Percentiles rank a stretch among this genome's conserved stretches.
phyloP scores from a whole-genome alignment of 495 filamentous ascomycete genomes.

The Paragyromitra xinjiangensis region DNA sequence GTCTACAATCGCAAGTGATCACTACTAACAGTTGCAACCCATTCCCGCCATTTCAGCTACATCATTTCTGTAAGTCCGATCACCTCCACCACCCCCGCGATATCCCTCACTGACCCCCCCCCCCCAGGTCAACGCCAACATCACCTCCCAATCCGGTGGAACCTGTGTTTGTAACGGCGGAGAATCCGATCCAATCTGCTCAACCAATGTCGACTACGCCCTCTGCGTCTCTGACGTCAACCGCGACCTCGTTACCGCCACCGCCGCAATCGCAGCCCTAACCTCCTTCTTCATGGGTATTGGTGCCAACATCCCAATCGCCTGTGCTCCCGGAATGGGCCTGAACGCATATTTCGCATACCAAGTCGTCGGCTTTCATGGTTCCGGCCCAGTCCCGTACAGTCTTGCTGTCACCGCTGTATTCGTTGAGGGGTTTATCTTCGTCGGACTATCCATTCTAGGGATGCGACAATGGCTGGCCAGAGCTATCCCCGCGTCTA shows the following conservation, averaged over 20 bases:
- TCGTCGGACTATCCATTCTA: conserved; percentile 70
- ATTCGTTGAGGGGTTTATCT: conserved; percentile 74
- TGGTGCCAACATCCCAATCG: conserved; percentile 74
- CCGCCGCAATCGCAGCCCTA: conserved; percentile 73
- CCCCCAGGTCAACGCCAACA: conserved; percentile 57
- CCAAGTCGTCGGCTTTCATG: conserved; percentile 79
- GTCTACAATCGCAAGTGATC: conserved; percentile 25
- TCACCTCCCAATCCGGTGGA: conserved; percentile 72
- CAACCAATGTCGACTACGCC: conserved; percentile 67
- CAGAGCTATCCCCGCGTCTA: conserved; percentile 75
- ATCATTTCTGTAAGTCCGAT: conserved; percentile 61
- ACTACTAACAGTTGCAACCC: conserved; percentile 9
- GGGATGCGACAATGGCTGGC: conserved; percentile 86
- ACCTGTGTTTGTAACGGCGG: conserved; percentile 73
- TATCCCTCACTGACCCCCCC: neutral
- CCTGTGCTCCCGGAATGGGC: conserved; percentile 82
- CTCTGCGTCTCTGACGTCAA: conserved; percentile 73
- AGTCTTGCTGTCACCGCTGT: conserved; percentile 77
- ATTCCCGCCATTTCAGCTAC: conserved; percentile 65
- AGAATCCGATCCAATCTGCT: conserved; percentile 65
- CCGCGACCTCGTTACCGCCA: conserved; percentile 79
- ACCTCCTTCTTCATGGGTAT: conserved; percentile 77
- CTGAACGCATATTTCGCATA: conserved; percentile 86
- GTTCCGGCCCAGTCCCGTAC: conserved; percentile 72
- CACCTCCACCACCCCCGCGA: conserved; percentile 24